phyloP scores from a whole-genome alignment of 371 early-diverging fungal species.

The Apophysomyces sp. region DNA sequence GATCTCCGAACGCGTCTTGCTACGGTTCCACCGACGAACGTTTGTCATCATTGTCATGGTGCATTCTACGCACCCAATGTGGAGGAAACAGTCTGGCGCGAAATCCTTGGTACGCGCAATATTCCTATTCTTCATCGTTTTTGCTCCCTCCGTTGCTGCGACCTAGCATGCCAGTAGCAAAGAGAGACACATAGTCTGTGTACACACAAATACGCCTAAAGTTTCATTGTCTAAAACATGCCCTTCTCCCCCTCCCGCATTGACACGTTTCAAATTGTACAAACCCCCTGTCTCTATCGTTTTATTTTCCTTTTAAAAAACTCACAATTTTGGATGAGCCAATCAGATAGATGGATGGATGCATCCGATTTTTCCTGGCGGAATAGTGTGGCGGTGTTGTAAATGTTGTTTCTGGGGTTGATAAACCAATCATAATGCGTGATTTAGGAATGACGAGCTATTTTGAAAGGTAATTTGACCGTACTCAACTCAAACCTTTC shows the following conservation, averaged over 20 bases:
- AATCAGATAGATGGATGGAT: constrained; percentile 22
- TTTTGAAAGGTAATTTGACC: constrained; percentile 3
- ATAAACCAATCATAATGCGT: neutral
- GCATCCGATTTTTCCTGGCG: neutral
- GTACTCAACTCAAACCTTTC: constrained; percentile 2
- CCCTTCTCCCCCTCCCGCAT: neutral
- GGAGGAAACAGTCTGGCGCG: constrained; percentile 26
- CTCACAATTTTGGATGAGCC: constrained; percentile 5
- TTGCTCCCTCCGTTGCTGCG: constrained; percentile 30
- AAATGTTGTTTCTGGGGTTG: neutral
- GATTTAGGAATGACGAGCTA: neutral
- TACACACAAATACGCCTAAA: too few relatives aligned
- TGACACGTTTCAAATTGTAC: neutral
- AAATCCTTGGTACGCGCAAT: constrained; percentile 14
- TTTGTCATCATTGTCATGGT: constrained; percentile 26
- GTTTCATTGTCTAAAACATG: neutral
- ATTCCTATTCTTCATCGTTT: constrained; percentile 35
- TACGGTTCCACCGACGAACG: constrained; percentile 13
- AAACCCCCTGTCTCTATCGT: too few relatives aligned
- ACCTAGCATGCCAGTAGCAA: neutral
- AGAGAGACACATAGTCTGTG: too few relatives aligned
- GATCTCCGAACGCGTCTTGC: constrained; percentile 18
- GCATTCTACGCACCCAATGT: constrained; percentile 20
- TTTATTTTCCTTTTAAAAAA: neutral
- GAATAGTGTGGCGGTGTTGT: neutral